Conservation (phyloP, 2,329 filamentous ascomycete species). For the Blastomyces silverae region DNA sequence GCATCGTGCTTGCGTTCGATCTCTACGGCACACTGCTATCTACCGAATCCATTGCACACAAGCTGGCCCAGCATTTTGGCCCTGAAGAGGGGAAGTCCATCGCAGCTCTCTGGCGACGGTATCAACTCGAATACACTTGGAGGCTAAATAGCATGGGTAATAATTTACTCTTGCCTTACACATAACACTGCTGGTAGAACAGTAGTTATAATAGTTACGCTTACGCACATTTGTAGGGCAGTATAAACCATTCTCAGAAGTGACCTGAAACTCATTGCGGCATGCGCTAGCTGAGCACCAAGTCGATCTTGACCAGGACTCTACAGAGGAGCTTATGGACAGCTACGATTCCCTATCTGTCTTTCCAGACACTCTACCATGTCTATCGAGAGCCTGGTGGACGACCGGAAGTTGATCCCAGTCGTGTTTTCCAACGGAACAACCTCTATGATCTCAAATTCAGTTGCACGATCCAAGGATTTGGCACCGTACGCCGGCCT, state of each 20-base stretch:
- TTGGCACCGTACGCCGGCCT: slow-evolving; percentile 45
- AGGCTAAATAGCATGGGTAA: slow-evolving; percentile 70
- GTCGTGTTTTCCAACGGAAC: slow-evolving; percentile 69
- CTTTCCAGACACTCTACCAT: slow-evolving; percentile 57
- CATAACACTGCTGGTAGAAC: neutral
- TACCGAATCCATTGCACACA: slow-evolving; percentile 58
- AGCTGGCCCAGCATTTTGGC: slow-evolving; percentile 53
- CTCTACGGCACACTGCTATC: slow-evolving; percentile 69
- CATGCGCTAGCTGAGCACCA: slow-evolving; percentile 58
- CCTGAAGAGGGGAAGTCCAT: slow-evolving; percentile 52
- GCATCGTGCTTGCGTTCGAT: slow-evolving; percentile 61
- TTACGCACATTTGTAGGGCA: slow-evolving; percentile 40
- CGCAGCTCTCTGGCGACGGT: slow-evolving; percentile 57
- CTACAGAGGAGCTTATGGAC: slow-evolving; percentile 51
- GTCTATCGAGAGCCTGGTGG: slow-evolving; percentile 46
- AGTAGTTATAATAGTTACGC: neutral
- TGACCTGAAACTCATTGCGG: slow-evolving; percentile 56
- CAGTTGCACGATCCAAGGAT: slow-evolving; percentile 52
- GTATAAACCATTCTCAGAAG: slow-evolving; percentile 56
- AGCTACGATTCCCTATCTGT: slow-evolving; percentile 58
- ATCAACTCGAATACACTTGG: slow-evolving; percentile 74
- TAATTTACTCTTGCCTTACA: slow-evolving; percentile 24
- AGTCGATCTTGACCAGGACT: slow-evolving; percentile 40
- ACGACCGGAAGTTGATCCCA: slow-evolving; percentile 42
- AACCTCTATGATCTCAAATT: slow-evolving; percentile 54